phyloP scores from a whole-genome alignment of 2,329 filamentous ascomycete species.

The Phaeosphaeria sp. region DNA sequence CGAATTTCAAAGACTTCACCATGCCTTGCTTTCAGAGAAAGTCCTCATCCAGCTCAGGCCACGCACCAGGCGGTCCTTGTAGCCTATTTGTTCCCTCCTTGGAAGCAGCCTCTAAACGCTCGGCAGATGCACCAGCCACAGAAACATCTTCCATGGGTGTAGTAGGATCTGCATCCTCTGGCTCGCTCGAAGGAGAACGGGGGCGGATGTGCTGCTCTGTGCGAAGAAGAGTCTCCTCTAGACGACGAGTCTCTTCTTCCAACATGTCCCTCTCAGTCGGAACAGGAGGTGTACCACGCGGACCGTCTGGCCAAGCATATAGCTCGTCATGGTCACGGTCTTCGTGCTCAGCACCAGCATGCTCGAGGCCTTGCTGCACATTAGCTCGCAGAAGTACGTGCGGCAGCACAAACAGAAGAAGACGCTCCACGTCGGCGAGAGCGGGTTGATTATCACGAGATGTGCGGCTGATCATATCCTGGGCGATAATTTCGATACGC shows the following conservation, averaged over 20 bases:
- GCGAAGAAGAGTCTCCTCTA: no score
- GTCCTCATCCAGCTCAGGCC: background rate
- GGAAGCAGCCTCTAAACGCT: background rate
- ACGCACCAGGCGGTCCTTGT: background rate
- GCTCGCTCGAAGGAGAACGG: background rate
- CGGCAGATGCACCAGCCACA: background rate
- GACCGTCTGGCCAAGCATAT: background rate
- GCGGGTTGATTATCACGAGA: background rate
- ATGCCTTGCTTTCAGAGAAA: background rate
- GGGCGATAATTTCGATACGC: background rate
- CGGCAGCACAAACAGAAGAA: background rate
- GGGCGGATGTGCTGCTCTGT: no score
- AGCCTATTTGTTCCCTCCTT: background rate
- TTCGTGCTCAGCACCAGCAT: background rate
- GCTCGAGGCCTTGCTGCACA: background rate
- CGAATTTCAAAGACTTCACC: no score
- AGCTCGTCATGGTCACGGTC: background rate
- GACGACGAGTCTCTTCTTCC: no score
- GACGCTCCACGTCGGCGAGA: background rate
- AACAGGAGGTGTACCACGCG: no score
- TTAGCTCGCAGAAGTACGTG: background rate
- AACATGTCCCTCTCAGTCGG: no score
- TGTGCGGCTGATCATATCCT: background rate
- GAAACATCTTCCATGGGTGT: background rate
- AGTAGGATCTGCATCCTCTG: background rate